Evolutionary conservation across 1,284 basidiomycete species (phyloP), one percentile per base, ranked within the genome.

Genomic region (Pseudozyma flocculosa): DNA sequence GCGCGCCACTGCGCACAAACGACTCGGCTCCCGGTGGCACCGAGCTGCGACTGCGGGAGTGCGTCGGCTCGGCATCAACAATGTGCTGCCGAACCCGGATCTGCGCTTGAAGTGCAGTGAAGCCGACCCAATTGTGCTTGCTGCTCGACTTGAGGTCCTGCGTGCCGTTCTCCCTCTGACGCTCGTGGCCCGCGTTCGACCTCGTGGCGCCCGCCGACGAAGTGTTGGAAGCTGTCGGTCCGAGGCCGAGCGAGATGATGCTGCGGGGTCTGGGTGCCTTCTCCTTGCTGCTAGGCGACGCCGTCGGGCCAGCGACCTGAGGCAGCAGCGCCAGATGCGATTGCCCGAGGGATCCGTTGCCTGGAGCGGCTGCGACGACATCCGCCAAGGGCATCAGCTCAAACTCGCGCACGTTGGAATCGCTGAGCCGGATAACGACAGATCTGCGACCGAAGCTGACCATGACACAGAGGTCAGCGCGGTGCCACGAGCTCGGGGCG

Each of bases 371-470:
- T 8, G 32, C 45, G 13, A 51, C 19, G 15, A 63, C 37, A 24
- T 68, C 61, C 21, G 50, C n/a, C 4, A 68, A 40, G 2, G 67
- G 59, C 41, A 50, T 51, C 40, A 71, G 48, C 21, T 71, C 63
- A 46, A 71, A 49, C 44, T 71, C 69, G 26, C 64, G 60, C 13
- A 71, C 69, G 40, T 66, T 47, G 37, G 59, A 60, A 32, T 71
- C 69, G 19, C 61, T 54, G 2, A 69, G 47, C 10, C 69, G 58
- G 11, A 71, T 65, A 15, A 71, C 45, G 18, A 66, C 69, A 14
- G 69, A 59, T 2, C 61, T 40, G 18, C 63, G 51, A 8, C 69
- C 69, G 30, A 71, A 69, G 45, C 61, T 67, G 23, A 71, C 67
- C 22, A 71, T 32, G 24, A 71, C n/a, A 36, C 56, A 66, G 14